Percentiles rank a stretch among this genome's conserved stretches.
Evolutionary conservation across 768 basidiomycete species (phyloP).

Genomic region (Punctularia strigosozonata): DNA sequence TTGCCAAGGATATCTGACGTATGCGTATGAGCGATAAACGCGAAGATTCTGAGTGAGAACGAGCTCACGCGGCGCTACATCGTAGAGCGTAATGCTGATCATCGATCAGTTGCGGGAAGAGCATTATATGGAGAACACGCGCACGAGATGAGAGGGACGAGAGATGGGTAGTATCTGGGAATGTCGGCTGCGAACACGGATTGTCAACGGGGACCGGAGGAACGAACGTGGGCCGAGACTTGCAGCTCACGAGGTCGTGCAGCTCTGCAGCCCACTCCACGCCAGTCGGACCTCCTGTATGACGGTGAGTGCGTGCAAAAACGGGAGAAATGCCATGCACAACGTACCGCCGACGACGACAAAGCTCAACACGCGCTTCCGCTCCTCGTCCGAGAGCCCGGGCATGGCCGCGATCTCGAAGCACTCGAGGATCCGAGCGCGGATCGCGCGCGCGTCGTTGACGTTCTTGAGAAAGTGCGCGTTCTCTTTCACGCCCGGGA

Average conservation of each 20-base stretch:
- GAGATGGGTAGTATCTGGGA: slow-evolving; percentile 42
- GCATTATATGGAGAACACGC: too few relatives aligned
- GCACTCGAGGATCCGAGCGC: slow-evolving; percentile 65
- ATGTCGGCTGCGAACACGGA: too few relatives aligned
- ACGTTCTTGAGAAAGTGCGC: slow-evolving; percentile 78
- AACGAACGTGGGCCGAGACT: too few relatives aligned
- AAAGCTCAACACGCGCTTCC: slow-evolving; percentile 69
- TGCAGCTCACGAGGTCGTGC: slow-evolving; percentile 62
- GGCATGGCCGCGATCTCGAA: slow-evolving; percentile 86
- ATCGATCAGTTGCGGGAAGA: too few relatives aligned
- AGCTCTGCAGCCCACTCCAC: slow-evolving; percentile 81
- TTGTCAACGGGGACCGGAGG: too few relatives aligned
- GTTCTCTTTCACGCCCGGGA: slow-evolving; percentile 71
- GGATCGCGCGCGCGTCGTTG: slow-evolving; percentile 60
- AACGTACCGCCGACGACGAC: slow-evolving; percentile 71
- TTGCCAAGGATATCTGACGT: slow-evolving; percentile 60
- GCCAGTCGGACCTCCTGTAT: slow-evolving; percentile 60
- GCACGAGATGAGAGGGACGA: slow-evolving; percentile 49
- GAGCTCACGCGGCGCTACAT: slow-evolving; percentile 70
- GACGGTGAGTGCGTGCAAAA: slow-evolving; percentile 3
- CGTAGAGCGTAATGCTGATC: slow-evolving; percentile 71
- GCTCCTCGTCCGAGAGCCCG: slow-evolving; percentile 59
- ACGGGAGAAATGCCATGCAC: neutral
- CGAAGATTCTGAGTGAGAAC: too few relatives aligned
- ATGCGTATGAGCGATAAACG: too few relatives aligned